A percentile compares a stretch with the other conserved stretches of the same genome.
Conservation (phyloP, 768 basidiomycete genomes). For the Kwoniella sp. region DNA sequence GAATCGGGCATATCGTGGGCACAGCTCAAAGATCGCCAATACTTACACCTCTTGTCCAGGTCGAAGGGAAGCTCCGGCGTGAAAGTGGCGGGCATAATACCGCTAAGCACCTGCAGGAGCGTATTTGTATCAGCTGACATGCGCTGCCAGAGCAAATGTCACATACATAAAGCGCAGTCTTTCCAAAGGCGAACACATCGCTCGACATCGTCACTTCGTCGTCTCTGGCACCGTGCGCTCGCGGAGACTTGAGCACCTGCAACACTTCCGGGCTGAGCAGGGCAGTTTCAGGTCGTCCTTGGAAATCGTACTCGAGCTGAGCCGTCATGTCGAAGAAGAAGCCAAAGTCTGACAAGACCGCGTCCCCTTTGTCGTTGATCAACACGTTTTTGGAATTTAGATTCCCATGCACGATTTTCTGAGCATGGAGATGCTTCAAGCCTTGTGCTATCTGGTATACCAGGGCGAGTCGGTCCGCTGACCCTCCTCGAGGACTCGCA, state of each 20-base stretch:
- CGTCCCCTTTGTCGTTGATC: not conserved
- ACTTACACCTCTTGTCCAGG: not conserved
- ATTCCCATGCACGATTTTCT: slow-evolving; percentile 7
- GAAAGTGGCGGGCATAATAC: not conserved
- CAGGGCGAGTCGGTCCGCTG: slow-evolving; percentile 4
- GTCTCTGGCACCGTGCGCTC: no score
- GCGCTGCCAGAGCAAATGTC: not conserved
- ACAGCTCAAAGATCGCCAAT: not conserved
- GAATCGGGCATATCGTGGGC: no score
- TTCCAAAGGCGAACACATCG: slow-evolving; percentile 3
- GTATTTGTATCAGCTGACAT: not conserved
- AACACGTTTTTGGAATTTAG: slow-evolving; percentile 1
- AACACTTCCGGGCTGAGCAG: slow-evolving; percentile 2
- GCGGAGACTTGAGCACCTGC: not conserved
- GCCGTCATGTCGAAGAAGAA: not conserved
- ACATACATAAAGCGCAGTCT: slow-evolving; percentile 2
- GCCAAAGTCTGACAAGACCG: slow-evolving; percentile 8
- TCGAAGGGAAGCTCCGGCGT: not conserved
- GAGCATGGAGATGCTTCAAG: not conserved
- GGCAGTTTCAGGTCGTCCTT: not conserved
- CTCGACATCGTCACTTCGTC: not conserved
- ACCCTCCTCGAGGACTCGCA: not conserved
- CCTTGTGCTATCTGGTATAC: slow-evolving; percentile 7
- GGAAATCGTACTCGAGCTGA: not conserved
- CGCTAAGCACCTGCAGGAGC: not conserved